Base-by-base conservation (phyloP, 2,329 filamentous ascomycete genomes). In the Ophiostoma piceae region DNA sequence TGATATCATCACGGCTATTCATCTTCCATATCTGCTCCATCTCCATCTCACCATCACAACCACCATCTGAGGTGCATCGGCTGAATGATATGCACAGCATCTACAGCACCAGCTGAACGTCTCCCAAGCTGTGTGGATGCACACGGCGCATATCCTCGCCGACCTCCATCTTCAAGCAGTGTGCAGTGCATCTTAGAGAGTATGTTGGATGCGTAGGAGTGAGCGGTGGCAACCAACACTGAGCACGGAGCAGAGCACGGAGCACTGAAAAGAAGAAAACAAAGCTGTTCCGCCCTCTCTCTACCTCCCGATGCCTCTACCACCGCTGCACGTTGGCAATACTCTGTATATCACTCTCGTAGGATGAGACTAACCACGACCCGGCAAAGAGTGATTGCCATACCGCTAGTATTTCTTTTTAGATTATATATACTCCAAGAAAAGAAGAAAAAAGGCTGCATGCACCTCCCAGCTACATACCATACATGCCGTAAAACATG, bases 131-230 rank as follows among this genome's bases (percentile, higher is more conserved):
- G n/a, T 32, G 57, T 62, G 26, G 57, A 62, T 32, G 57, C 12
- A 32, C 57, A 26, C 51, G 51, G 51, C 29, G n/a, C 22, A 26
- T 62, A 11, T 62, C 57, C 57, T 62, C 57, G 57, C 57, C 57
- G 14, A 62, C 57, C 57, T 62, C 8, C 26, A 11, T 62, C 2
- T 8, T 16, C 47, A n/a, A 8, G 19, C 47, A 51, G 39, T 14
- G 39, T 41, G 39, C 39, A 41, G 39, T 8, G n/a, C n/a, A 22
- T n/a, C n/a, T 8, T 26, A n/a, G n/a, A n/a, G n/a, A n/a, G n/a
- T n/a, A n/a, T n/a, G n/a, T n/a, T n/a, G n/a, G n/a, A n/a, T n/a
- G n/a, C n/a, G n/a, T n/a, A n/a, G n/a, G n/a, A n/a, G 22, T 22
- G 26, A 22, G 51, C n/a, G n/a, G 51, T 57, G 22, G n/a, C 8